Percentiles rank a stretch among this genome's conserved stretches.
Evolutionary conservation across 106 monocot species (phyloP).

Genomic region (Platanthera guangdongensis): DNA sequence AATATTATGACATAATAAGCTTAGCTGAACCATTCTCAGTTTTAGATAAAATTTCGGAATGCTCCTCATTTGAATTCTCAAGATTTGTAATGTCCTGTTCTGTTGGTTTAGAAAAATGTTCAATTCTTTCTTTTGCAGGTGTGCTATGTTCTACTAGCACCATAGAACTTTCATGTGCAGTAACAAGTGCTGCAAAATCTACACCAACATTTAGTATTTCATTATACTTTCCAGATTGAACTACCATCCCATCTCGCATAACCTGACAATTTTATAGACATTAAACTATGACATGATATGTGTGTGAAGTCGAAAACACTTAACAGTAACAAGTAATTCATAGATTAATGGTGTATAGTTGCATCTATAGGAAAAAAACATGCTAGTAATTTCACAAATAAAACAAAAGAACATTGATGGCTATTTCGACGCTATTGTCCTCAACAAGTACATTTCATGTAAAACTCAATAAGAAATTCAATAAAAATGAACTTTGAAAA

Average conservation of each 20-base stretch:
- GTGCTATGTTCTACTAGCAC: conserved; percentile 64
- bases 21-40: background rate
- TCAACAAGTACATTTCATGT: no score
- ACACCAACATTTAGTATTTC: conserved; percentile 46
- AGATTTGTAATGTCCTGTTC: conserved; percentile 18
- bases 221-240: conserved; percentile 74
- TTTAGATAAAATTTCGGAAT: conserved; percentile 11
- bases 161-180: conserved; percentile 90
- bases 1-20: no score
- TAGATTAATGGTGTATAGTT: background rate
- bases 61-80: conserved; percentile 16
- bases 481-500: no score
- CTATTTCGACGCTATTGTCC: no score
- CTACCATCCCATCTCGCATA: conserved; percentile 70
- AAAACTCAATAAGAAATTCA: no score
- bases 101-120: conserved; percentile 10
- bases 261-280: conserved; percentile 26
- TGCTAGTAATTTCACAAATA: background rate
- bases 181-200: conserved; percentile 72
- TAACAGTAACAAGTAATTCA: background rate
- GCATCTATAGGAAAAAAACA: background rate
- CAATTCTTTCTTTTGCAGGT: background rate
- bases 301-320: background rate
- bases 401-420: no score
- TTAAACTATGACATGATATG: background rate